A percentile compares a stretch with the other conserved stretches of the same genome.
Evolutionary conservation across 2,329 filamentous ascomycete species (phyloP).

Genomic region (Apiospora rasikravindrae): DNA sequence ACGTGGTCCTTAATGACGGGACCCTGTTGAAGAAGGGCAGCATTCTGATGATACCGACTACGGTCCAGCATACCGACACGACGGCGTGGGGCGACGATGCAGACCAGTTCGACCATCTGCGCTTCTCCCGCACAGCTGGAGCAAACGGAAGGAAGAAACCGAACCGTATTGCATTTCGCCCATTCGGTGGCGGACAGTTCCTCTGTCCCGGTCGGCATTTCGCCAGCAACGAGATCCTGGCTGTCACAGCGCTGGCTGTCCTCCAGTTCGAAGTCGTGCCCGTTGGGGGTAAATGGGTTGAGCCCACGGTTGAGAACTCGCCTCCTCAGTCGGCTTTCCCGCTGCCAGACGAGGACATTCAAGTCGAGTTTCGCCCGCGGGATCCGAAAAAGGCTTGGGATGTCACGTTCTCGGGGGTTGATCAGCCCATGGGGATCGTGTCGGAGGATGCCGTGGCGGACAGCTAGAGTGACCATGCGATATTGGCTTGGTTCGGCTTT

Average conservation of each 20-base stretch:
- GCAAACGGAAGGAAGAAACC: background rate
- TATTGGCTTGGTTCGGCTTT: no score
- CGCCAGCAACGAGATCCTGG: conserved; percentile 38
- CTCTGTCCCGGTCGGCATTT: conserved; percentile 41
- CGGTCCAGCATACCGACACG: conserved; percentile 28
- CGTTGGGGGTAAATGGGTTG: background rate
- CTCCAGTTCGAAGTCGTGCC: conserved; percentile 30
- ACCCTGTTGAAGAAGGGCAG: conserved; percentile 29
- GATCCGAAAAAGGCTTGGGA: conserved; percentile 29
- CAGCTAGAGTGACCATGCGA: no score
- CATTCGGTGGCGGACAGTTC: conserved; percentile 40
- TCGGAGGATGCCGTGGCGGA: background rate
- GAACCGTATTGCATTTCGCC: background rate
- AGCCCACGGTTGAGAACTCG: conserved; percentile 1
- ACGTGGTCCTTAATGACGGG: conserved; percentile 29
- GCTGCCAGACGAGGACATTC: conserved; percentile 32
- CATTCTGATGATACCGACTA: conserved; percentile 28
- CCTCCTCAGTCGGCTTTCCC: conserved; percentile 30
- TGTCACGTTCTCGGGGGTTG: conserved; percentile 28
- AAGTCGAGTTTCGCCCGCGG: conserved; percentile 29
- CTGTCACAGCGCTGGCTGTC: conserved; percentile 29
- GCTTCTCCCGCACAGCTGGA: background rate
- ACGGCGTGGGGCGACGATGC: conserved; percentile 27
- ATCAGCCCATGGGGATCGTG: conserved; percentile 23
- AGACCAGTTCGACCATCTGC: conserved; percentile 3